Evolutionary conservation across 768 basidiomycete species (phyloP).

Genomic region (Panellus pusillus): DNA sequence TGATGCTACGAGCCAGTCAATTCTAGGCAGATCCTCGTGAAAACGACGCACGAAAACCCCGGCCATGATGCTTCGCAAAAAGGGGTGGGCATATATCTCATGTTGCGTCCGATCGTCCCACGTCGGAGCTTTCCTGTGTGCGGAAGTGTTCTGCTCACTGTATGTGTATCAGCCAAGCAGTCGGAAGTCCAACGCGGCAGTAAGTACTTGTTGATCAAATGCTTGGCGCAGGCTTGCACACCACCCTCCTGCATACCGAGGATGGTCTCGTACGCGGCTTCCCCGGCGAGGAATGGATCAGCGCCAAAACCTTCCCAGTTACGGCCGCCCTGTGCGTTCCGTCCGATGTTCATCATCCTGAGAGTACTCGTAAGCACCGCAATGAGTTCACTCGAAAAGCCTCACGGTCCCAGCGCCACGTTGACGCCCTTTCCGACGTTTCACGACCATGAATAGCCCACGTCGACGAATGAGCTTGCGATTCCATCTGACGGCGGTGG

Average conservation of each 20-base stretch:
- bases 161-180: background rate
- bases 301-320: conserved; percentile 97
- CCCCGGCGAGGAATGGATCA: conserved; percentile 86
- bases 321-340: conserved; percentile 74
- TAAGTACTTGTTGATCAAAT: conserved; percentile 68
- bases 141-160: conserved; percentile 70
- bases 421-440: conserved; percentile 84
- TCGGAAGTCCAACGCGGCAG: background rate
- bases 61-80: conserved; percentile 70
- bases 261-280: conserved; percentile 76
- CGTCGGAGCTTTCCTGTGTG: conserved; percentile 56
- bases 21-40: background rate
- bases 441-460: conserved; percentile 77
- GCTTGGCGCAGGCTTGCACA: conserved; percentile 87
- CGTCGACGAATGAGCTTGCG: conserved; percentile 75
- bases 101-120: conserved; percentile 82
- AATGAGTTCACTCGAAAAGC: no score
- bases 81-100: conserved; percentile 72
- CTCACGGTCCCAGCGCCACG: conserved; percentile 61
- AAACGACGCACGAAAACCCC: conserved; percentile 42
- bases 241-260: conserved; percentile 77
- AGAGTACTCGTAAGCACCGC: no score
- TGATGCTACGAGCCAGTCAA: conserved; percentile 6
- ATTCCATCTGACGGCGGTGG: conserved; percentile 53
- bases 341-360: conserved; percentile 82